Percentiles rank a stretch among this genome's conserved stretches.
Evolutionary conservation across 129 eudicot species (phyloP).

Genomic region (Pulicaria dysenterica): DNA sequence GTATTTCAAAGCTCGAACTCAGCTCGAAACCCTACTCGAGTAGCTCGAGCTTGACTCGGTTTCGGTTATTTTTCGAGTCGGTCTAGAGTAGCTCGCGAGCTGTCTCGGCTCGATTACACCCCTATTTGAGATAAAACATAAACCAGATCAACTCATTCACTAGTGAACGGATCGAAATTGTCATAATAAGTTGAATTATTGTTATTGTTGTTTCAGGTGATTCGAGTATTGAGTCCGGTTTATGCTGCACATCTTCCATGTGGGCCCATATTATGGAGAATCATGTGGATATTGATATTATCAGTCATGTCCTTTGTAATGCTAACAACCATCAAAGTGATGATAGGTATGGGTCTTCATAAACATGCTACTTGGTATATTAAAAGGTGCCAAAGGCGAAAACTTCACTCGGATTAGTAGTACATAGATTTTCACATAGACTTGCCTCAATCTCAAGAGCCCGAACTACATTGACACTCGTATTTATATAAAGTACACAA

Average conservation of each 20-base stretch:
- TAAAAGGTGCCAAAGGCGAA: constrained; percentile 73
- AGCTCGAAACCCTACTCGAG: too few relatives aligned
- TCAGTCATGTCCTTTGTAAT: constrained; percentile 64
- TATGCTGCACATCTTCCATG: constrained; percentile 82
- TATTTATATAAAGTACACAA: constrained; percentile 1
- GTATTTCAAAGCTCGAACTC: too few relatives aligned
- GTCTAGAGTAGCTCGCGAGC: too few relatives aligned
- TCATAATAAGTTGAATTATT: neutral
- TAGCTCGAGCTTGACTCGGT: too few relatives aligned
- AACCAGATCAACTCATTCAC: neutral
- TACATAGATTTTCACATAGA: constrained; percentile 14
- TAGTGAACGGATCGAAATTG: neutral
- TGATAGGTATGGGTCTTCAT: constrained; percentile 83
- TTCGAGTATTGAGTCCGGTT: constrained; percentile 78
- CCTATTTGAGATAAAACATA: too few relatives aligned
- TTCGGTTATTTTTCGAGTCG: too few relatives aligned
- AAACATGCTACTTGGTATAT: constrained; percentile 91
- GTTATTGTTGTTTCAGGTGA: constrained; percentile 53
- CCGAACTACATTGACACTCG: neutral
- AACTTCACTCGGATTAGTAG: constrained; percentile 69
- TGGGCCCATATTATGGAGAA: constrained; percentile 70
- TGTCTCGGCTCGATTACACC: too few relatives aligned
- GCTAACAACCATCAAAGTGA: constrained; percentile 77
- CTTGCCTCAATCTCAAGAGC: constrained; percentile 7
- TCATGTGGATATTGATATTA: constrained; percentile 65